A percentile compares a stretch with the other conserved stretches of the same genome.
Evolutionary conservation across 257 asterid genomes (phyloP).

Genomic region (Nicotiana obtusifolia): DNA sequence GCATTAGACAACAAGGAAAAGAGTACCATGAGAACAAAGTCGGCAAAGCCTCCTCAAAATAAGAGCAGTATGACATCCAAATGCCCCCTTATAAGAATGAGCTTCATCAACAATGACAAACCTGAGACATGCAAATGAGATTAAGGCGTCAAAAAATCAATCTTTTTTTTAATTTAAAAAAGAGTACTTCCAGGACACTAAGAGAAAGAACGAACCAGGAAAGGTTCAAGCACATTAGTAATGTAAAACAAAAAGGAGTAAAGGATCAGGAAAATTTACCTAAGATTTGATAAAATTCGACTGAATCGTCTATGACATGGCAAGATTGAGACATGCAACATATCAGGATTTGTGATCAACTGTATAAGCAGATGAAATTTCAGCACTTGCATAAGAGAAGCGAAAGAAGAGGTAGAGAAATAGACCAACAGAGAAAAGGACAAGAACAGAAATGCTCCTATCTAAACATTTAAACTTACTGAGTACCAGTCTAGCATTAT

Average conservation of each 20-base stretch:
- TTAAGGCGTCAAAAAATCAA: constrained; percentile 5
- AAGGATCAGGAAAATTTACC: constrained; percentile 36
- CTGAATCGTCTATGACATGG: constrained; percentile 78
- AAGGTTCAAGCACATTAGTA: constrained; percentile 1
- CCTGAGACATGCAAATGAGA: constrained; percentile 27
- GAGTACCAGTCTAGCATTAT: constrained; percentile 86
- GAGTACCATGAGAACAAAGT: constrained; percentile 79
- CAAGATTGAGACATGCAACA: constrained; percentile 87
- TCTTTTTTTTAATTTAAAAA: neutral
- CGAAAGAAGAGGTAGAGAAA: neutral
- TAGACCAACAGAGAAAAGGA: neutral
- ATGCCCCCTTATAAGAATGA: constrained; percentile 86
- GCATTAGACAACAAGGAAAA: constrained; percentile 11
- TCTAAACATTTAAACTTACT: constrained; percentile 19
- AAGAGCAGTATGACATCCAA: constrained; percentile 91
- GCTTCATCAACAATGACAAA: constrained; percentile 87
- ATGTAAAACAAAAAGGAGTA: neutral
- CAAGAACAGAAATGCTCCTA: constrained; percentile 7
- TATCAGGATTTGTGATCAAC: constrained; percentile 96
- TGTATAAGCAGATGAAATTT: constrained; percentile 36
- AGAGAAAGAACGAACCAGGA: neutral
- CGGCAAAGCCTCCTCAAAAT: constrained; percentile 89
- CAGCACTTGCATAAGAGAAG: constrained; percentile 14
- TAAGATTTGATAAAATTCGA: constrained; percentile 72
- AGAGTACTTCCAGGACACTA: neutral